These are phyloP conservation scores for Globisporangium nunn DNA, from an alignment of 352 stramenopile genomes.

Conservation along the genomic window DNA sequence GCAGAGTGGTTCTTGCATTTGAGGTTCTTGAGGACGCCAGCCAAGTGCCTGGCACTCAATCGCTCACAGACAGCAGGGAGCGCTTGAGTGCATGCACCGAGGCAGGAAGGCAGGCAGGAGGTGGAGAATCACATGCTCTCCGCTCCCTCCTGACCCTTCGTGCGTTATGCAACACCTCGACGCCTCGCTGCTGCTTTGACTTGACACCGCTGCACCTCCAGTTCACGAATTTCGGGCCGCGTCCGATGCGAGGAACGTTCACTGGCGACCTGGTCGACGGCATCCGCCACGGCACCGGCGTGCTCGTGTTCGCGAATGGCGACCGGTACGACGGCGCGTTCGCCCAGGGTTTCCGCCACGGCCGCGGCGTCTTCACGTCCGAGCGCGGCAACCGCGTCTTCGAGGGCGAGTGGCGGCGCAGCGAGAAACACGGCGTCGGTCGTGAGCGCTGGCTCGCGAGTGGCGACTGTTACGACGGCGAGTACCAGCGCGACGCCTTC, in stretches of 20 bases:
- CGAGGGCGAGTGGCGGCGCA: slow-evolving; percentile 53
- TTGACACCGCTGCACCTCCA: too few species aligned
- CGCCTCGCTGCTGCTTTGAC: too few species aligned
- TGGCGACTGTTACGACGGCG: slow-evolving; percentile 58
- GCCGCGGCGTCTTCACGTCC: slow-evolving; percentile 45
- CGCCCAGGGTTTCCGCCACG: slow-evolving; percentile 45
- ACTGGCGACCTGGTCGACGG: slow-evolving; percentile 45
- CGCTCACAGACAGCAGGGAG: too few species aligned
- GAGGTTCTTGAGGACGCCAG: too few species aligned
- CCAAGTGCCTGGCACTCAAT: too few species aligned
- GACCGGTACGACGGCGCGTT: slow-evolving; percentile 70
- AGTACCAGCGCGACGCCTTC: slow-evolving; percentile 46
- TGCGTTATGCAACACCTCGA: too few species aligned
- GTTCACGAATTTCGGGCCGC: background rate
- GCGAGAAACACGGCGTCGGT: slow-evolving; percentile 40
- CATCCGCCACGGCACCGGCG: slow-evolving; percentile 43
- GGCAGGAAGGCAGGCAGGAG: too few species aligned
- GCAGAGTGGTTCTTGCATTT: too few species aligned
- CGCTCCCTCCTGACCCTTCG: too few species aligned
- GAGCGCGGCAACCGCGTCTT: slow-evolving; percentile 40
- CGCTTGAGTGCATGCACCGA: too few species aligned
- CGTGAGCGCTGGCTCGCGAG: slow-evolving; percentile 48
- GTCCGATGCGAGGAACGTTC: slow-evolving; percentile 39
- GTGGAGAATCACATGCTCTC: too few species aligned
- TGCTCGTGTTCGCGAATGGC: slow-evolving; percentile 53